Conservation (phyloP, 371 early-diverging fungal genomes). For the Phascolomyces articulosus region DNA sequence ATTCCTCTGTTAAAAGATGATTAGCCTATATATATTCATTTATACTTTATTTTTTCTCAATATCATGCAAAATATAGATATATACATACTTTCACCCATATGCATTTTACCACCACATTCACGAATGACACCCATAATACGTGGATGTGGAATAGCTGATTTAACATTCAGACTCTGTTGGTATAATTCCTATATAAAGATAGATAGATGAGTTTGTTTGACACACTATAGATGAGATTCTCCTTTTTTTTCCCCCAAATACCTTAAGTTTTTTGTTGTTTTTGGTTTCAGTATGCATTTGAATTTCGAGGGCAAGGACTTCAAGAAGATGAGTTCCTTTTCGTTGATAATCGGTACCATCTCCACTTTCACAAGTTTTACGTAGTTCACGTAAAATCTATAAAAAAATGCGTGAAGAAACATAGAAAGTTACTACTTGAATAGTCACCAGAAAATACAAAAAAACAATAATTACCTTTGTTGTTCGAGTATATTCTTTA, state of each 20-base stretch:
- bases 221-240: too few relatives aligned
- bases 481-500: slow-evolving; percentile 73
- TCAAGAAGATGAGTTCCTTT: slow-evolving; percentile 92
- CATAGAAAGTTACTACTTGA: too few relatives aligned
- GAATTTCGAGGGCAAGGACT: slow-evolving; percentile 90
- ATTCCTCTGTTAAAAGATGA: slow-evolving; percentile 62
- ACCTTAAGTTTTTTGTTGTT: slow-evolving; percentile 89
- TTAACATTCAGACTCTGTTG: slow-evolving; percentile 86
- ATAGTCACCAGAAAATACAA: too few relatives aligned
- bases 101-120: slow-evolving; percentile 98
- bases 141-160: slow-evolving; percentile 94
- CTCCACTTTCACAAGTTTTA: slow-evolving; percentile 78
- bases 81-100: slow-evolving; percentile 82
- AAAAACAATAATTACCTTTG: slow-evolving; percentile 42
- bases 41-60: not conserved
- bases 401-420: too few relatives aligned
- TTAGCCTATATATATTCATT: not conserved
- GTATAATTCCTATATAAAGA: slow-evolving; percentile 68
- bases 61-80: not conserved
- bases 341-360: slow-evolving; percentile 84
- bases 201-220: not conserved
- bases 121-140: slow-evolving; percentile 95
- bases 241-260: not conserved
- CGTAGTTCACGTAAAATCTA: slow-evolving; percentile 79
- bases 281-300: slow-evolving; percentile 89